These are phyloP conservation scores for Tricholomella constricta DNA, from an alignment of 768 basidiomycete species.

Conservation along the genomic window DNA sequence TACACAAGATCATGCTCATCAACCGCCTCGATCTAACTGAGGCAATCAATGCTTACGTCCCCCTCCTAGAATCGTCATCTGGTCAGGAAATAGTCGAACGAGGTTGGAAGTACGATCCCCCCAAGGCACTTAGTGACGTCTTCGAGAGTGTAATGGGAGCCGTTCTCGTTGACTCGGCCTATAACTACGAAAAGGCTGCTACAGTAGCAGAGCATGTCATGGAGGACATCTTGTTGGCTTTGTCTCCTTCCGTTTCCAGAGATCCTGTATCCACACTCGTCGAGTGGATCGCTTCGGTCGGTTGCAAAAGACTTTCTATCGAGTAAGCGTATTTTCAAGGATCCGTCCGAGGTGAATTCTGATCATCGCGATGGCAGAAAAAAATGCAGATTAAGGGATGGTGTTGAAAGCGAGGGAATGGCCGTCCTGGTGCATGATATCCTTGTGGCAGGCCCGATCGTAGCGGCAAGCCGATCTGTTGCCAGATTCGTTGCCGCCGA, in stretches of 20 bases:
- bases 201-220: conserved; percentile 63
- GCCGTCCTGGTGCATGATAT: conserved; percentile 60
- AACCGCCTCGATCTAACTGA: conserved; percentile 68
- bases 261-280: conserved; percentile 77
- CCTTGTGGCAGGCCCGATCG: conserved; percentile 60
- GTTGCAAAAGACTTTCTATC: conserved; percentile 48
- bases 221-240: conserved; percentile 61
- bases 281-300: conserved; percentile 61
- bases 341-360: background rate
- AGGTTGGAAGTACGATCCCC: conserved; percentile 84
- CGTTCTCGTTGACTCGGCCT: conserved; percentile 77
- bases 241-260: conserved; percentile 59
- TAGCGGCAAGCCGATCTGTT: conserved; percentile 56
- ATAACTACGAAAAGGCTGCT: conserved; percentile 69
- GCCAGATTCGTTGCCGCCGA: conserved; percentile 72
- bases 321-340: conserved; percentile 26
- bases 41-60: conserved; percentile 63
- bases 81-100: conserved; percentile 62
- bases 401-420: conserved; percentile 42
- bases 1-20: conserved; percentile 73
- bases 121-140: conserved; percentile 83
- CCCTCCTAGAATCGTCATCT: conserved; percentile 55
- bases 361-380: conserved; percentile 20
- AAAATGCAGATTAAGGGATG: conserved; percentile 18
- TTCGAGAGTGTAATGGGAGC: conserved; percentile 86